A percentile compares a stretch with the other conserved stretches of the same genome.
Evolutionary conservation across 179 eudicot species (phyloP).

Genomic region (Silene coronaria): DNA sequence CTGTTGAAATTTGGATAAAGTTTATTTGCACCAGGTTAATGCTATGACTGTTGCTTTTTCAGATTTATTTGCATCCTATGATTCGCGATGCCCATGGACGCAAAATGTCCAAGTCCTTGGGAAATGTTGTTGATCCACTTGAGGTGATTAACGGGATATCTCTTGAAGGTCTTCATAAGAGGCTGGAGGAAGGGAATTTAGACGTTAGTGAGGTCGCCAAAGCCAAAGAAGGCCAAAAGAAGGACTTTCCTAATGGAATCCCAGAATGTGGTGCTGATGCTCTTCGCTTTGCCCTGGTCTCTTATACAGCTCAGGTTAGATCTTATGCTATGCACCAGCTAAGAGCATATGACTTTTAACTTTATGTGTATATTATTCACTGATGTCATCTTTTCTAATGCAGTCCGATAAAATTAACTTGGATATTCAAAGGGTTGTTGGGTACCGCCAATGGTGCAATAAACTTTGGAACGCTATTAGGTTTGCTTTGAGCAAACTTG

Average conservation of each 20-base stretch:
- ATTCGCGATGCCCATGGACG: conserved; percentile 96
- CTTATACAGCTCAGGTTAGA: conserved; percentile 89
- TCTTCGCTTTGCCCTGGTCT: conserved; percentile 90
- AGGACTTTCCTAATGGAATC: conserved; percentile 87
- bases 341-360: neutral
- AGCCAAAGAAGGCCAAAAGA: conserved; percentile 81
- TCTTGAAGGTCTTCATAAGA: conserved; percentile 76
- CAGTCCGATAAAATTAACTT: conserved; percentile 92
- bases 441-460: conserved; percentile 98
- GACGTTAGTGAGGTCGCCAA: conserved; percentile 56
- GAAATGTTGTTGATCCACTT: conserved; percentile 88
- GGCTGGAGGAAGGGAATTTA: conserved; percentile 84
- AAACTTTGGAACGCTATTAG: conserved; percentile 95
- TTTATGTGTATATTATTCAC: neutral
- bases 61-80: conserved; percentile 99
- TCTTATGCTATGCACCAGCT: neutral
- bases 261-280: conserved; percentile 99
- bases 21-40: neutral
- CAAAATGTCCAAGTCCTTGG: conserved; percentile 95
- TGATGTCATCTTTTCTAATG: conserved; percentile 19
- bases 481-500: conserved; percentile 88
- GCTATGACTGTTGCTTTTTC: conserved; percentile 9
- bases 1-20: neutral
- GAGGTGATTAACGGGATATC: conserved; percentile 84
- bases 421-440: conserved; percentile 86